phyloP scores from a whole-genome alignment of 2,329 filamentous ascomycete genomes.

The Colletotrichum spaethianum region DNA sequence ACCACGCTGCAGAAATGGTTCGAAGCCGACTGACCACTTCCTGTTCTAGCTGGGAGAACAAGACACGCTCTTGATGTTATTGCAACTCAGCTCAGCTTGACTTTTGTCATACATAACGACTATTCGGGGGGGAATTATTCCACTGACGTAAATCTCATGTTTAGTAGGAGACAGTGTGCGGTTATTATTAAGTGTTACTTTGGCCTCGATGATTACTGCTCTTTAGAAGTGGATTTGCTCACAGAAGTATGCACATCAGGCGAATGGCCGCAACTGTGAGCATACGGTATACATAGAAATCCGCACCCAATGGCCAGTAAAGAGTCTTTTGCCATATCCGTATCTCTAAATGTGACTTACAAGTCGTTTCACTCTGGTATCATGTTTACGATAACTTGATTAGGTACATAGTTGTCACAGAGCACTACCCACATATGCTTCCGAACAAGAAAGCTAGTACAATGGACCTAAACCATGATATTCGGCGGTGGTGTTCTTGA shows the following conservation, averaged over 20 bases:
- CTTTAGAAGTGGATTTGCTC: background rate
- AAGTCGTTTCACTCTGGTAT: background rate
- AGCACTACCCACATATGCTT: background rate
- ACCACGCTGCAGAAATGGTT: too few relatives aligned
- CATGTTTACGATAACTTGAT: background rate
- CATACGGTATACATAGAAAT: background rate
- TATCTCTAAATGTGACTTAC: too few relatives aligned
- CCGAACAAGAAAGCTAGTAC: background rate
- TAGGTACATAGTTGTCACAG: background rate
- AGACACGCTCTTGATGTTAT: constrained; percentile 17
- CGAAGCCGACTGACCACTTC: background rate
- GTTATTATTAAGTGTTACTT: background rate
- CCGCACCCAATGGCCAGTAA: too few relatives aligned
- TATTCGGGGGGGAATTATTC: too few relatives aligned
- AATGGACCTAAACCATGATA: background rate
- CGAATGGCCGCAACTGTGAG: background rate
- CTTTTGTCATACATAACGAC: background rate
- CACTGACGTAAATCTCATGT: background rate
- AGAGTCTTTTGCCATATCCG: too few relatives aligned
- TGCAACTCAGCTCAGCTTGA: background rate
- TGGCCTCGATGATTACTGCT: background rate
- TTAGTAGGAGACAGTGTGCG: background rate
- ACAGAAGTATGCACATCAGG: background rate
- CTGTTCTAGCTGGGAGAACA: constrained; percentile 35
- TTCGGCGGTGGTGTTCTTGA: background rate